Percentiles rank a stretch among this genome's conserved stretches.
phyloP scores from a whole-genome alignment of 768 basidiomycete species.

The Lepiota brunneoincarnata region DNA sequence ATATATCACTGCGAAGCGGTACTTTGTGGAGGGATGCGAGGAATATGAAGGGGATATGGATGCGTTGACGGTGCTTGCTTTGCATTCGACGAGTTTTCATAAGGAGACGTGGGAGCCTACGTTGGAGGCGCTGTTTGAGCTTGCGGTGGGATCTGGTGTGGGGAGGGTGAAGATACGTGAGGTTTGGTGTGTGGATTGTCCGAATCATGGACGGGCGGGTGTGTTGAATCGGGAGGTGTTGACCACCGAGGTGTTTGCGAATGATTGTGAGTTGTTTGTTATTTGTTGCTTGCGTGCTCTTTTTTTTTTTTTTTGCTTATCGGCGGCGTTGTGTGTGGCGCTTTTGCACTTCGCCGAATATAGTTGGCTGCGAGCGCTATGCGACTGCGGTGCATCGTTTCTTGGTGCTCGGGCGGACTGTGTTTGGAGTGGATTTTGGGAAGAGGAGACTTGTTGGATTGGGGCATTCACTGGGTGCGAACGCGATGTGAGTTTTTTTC shows the following conservation, averaged over 20 bases:
- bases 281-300: no score
- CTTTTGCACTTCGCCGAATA: no score
- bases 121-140: slow-evolving; percentile 43
- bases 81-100: slow-evolving; percentile 73
- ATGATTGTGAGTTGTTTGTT: slow-evolving; percentile 38
- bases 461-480: slow-evolving; percentile 68
- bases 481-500: slow-evolving; percentile 53
- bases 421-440: slow-evolving; percentile 44
- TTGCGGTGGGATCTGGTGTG: slow-evolving; percentile 16
- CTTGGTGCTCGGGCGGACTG: slow-evolving; percentile 33
- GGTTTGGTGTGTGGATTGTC: slow-evolving; percentile 70
- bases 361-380: slow-evolving; percentile 67
- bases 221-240: slow-evolving; percentile 48
- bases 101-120: slow-evolving; percentile 74
- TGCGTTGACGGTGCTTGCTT: slow-evolving; percentile 55
- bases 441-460: slow-evolving; percentile 55
- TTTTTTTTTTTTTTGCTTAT: no score
- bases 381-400: slow-evolving; percentile 58
- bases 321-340: neutral
- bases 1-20: slow-evolving; percentile 54
- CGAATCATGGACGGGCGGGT: slow-evolving; percentile 68
- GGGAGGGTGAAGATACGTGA: slow-evolving; percentile 41
- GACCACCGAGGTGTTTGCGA: slow-evolving; percentile 38
- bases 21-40: slow-evolving; percentile 43
- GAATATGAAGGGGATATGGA: slow-evolving; percentile 26